Percentiles rank a stretch among this genome's conserved stretches.
Conservation (phyloP, 176 grass and related monocot species). For the Phyllostachys edulis region DNA sequence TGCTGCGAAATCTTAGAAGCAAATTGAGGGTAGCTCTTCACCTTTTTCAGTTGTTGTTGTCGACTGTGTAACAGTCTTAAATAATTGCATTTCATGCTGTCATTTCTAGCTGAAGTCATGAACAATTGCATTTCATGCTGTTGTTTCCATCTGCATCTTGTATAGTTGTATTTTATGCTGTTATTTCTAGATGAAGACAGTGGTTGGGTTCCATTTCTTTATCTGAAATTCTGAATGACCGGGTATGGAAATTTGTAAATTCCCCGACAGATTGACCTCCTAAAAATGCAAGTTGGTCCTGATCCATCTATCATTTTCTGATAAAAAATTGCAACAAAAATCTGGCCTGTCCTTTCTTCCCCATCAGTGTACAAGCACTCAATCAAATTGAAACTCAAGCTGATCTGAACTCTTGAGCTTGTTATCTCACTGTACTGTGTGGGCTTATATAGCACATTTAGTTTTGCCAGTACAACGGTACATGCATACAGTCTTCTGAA, state of each 20-base stretch:
- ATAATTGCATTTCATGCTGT: not conserved
- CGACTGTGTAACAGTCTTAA: not conserved
- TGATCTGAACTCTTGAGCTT: not conserved
- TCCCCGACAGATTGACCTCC: not conserved
- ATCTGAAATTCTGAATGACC: not conserved
- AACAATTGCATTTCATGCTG: not conserved
- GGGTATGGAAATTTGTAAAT: not conserved
- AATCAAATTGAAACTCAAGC: not conserved
- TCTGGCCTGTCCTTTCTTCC: not conserved
- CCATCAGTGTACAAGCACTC: not conserved
- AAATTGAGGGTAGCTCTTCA: not conserved
- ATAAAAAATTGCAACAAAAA: not conserved
- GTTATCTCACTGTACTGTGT: not conserved
- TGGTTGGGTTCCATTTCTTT: not conserved
- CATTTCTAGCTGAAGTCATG: not conserved
- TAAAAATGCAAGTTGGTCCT: not conserved
- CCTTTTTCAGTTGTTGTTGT: conserved; percentile 6
- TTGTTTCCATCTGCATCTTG: not conserved
- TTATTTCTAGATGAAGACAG: not conserved
- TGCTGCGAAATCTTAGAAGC: conserved; percentile 51
- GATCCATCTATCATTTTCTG: not conserved
- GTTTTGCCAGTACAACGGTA: not conserved
- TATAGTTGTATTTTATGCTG: not conserved
- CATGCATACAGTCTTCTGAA: no score
- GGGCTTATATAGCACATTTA: not conserved